A percentile compares a stretch with the other conserved stretches of the same genome.
These are phyloP conservation scores for Theobroma grandiflorum DNA, from an alignment of 441 rosid genomes.

Conservation along the genomic window DNA sequence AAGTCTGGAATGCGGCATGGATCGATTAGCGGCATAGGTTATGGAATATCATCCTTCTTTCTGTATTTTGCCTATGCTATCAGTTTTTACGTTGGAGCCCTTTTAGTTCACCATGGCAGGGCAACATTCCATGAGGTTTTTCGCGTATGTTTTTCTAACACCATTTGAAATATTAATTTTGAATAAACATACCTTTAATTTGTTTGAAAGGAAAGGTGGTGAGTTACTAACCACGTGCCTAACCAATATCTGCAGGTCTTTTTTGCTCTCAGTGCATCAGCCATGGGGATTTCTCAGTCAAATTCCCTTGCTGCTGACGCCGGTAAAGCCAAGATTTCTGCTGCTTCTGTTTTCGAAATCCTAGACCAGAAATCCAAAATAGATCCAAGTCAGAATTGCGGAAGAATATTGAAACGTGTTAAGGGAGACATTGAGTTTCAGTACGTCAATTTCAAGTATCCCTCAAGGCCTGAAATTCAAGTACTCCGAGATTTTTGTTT, in stretches of 20 bases:
- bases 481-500: constrained; percentile 68
- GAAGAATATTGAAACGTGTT: constrained; percentile 52
- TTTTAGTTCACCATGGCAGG: constrained; percentile 58
- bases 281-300: constrained; percentile 67
- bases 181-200: background rate
- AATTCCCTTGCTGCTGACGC: constrained; percentile 69
- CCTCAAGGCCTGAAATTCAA: constrained; percentile 77
- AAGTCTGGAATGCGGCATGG: constrained; percentile 72
- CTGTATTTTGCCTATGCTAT: constrained; percentile 62
- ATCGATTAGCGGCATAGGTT: constrained; percentile 68
- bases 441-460: constrained; percentile 74
- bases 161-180: constrained; percentile 5
- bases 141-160: constrained; percentile 43
- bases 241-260: constrained; percentile 63
- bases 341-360: constrained; percentile 73
- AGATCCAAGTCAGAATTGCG: constrained; percentile 67
- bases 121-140: constrained; percentile 68
- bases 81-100: constrained; percentile 85
- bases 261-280: constrained; percentile 69
- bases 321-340: constrained; percentile 63
- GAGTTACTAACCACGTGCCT: background rate
- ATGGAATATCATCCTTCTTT: constrained; percentile 67
- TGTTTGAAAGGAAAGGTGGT: background rate
- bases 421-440: constrained; percentile 72
- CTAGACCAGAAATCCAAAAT: constrained; percentile 68